Evolutionary conservation across 345 rosid genomes (phyloP).

Genomic region (Linum lewisii): DNA sequence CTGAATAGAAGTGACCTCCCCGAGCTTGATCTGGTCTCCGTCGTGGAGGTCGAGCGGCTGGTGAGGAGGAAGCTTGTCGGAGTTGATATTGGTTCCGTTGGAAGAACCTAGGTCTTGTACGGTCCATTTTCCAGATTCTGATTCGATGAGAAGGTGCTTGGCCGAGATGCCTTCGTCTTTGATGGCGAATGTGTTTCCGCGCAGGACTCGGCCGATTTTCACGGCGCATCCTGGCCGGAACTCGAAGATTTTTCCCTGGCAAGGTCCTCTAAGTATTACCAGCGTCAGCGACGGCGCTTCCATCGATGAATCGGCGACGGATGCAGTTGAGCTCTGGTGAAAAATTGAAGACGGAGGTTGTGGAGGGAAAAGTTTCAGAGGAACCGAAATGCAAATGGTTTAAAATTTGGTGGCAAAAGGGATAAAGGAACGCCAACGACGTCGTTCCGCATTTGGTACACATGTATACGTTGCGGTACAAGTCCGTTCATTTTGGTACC

Average conservation of each 20-base stretch:
- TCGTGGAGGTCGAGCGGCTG: constrained; percentile 34
- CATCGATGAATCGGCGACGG: background rate
- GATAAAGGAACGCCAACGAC: too few species aligned
- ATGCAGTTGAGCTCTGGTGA: background rate
- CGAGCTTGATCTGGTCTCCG: constrained; percentile 65
- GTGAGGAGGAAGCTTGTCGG: constrained; percentile 29
- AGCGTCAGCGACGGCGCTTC: constrained; percentile 29
- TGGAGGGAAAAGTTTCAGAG: background rate
- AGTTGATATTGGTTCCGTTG: constrained; percentile 65
- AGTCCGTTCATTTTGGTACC: too few species aligned
- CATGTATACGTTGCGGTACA: too few species aligned
- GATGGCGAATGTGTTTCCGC: constrained; percentile 60
- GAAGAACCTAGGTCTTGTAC: constrained; percentile 68
- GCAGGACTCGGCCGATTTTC: constrained; percentile 58
- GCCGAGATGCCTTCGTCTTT: constrained; percentile 78
- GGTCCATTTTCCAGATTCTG: constrained; percentile 53
- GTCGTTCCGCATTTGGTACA: too few species aligned
- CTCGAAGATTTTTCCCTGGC: constrained; percentile 50
- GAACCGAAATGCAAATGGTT: too few species aligned
- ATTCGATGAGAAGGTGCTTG: constrained; percentile 54
- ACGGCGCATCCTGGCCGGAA: constrained; percentile 39
- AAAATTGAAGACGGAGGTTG: background rate
- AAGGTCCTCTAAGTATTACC: constrained; percentile 47
- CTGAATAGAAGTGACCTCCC: constrained; percentile 49
- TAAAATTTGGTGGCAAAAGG: too few species aligned